phyloP scores from a whole-genome alignment of 1,284 basidiomycete species.

The Apiotrichum akiyoshidainum region DNA sequence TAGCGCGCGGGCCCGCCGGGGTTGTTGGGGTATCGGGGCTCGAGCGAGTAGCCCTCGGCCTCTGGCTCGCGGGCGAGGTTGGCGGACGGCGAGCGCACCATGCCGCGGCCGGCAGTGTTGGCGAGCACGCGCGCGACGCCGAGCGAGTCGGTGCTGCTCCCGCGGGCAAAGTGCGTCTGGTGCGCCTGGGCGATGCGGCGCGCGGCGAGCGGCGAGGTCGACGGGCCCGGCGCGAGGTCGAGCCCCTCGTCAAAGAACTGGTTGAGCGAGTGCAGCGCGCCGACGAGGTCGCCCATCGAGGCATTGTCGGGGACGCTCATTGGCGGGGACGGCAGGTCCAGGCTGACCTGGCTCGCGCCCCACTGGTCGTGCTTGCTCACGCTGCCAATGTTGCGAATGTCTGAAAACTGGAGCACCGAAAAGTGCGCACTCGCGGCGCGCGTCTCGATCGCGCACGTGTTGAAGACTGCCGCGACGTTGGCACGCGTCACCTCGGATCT shows the following conservation, averaged over 20 bases:
- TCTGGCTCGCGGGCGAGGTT: conserved; percentile 1
- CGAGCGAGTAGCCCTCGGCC: background rate
- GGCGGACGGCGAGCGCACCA: conserved; percentile 10
- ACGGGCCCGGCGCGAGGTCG: conserved; percentile 9
- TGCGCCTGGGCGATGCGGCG: background rate
- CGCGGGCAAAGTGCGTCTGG: conserved; percentile 8
- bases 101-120: conserved; percentile 1
- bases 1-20: background rate
- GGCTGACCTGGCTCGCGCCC: conserved; percentile 24
- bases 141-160: conserved; percentile 10
- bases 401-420: conserved; percentile 47
- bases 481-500: conserved; percentile 64
- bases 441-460: conserved; percentile 67
- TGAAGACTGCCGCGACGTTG: conserved; percentile 78
- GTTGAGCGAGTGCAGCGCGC: conserved; percentile 78
- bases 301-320: conserved; percentile 59
- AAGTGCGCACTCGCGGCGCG: conserved; percentile 52
- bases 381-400: conserved; percentile 22
- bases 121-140: conserved; percentile 12
- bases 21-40: background rate
- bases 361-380: conserved; percentile 4
- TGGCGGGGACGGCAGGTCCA: conserved; percentile 60
- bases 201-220: conserved; percentile 13
- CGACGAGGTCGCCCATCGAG: conserved; percentile 76
- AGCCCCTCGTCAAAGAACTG: conserved; percentile 72